Conservation (phyloP, 129 eudicot genomes). For the Tagetes patula region DNA sequence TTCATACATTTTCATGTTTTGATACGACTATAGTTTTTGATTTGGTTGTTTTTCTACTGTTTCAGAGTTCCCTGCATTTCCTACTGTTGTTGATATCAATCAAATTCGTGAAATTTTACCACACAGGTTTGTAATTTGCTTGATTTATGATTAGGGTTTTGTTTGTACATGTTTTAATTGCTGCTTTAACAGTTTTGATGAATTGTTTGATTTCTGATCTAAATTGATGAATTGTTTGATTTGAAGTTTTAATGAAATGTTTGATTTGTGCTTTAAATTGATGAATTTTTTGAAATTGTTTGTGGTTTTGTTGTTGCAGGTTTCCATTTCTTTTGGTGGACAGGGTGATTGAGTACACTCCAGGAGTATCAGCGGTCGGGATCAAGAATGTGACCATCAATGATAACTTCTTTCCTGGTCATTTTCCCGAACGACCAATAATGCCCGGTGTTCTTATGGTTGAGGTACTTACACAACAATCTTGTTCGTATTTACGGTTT, state of each 20-base stretch:
- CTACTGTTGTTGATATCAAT: conserved; percentile 83
- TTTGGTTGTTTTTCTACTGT: not conserved
- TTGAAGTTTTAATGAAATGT: no score
- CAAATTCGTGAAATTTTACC: conserved; percentile 95
- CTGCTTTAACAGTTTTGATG: no score
- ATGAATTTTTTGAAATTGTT: conserved; percentile 11
- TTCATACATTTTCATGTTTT: not conserved
- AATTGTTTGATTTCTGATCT: conserved; percentile 15
- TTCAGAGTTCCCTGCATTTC: conserved; percentile 85
- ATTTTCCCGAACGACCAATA: conserved; percentile 97
- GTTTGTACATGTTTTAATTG: not conserved
- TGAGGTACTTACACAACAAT: conserved; percentile 53
- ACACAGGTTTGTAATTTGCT: conserved; percentile 63
- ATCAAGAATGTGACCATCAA: conserved; percentile 97
- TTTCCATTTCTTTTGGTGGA: conserved; percentile 95
- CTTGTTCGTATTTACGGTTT: not conserved
- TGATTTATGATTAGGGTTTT: conserved; percentile 2
- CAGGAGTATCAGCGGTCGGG: conserved; percentile 93
- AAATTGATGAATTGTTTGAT: not conserved
- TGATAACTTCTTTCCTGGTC: conserved; percentile 96
- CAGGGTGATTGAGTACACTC: conserved; percentile 86
- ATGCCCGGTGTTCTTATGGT: conserved; percentile 99
- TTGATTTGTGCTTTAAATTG: conserved; percentile 18
- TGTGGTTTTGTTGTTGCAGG: conserved; percentile 42
- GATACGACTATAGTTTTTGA: not conserved